phyloP scores from a whole-genome alignment of 2,329 filamentous ascomycete genomes.

The Penicillium freii region DNA sequence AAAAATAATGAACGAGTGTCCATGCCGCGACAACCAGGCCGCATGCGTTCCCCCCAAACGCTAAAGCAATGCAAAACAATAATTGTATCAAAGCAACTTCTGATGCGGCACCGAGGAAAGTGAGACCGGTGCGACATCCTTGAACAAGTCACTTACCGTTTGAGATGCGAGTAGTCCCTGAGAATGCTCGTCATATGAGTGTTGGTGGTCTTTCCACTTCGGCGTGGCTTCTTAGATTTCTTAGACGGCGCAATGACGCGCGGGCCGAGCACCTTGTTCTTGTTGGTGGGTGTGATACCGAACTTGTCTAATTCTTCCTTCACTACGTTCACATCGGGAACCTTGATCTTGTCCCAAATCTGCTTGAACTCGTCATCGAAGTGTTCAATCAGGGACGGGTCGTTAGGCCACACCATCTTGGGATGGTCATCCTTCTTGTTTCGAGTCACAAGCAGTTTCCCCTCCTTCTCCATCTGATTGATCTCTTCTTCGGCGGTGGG shows the following conservation, averaged over 20 bases:
- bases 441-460: slow-evolving; percentile 78
- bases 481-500: slow-evolving; percentile 77
- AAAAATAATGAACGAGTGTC: not conserved
- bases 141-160: slow-evolving; percentile 29
- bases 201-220: slow-evolving; percentile 79
- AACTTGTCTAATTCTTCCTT: slow-evolving; percentile 73
- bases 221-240: slow-evolving; percentile 71
- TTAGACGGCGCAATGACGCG: slow-evolving; percentile 60
- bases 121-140: not conserved
- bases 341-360: slow-evolving; percentile 77
- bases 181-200: slow-evolving; percentile 80
- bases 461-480: slow-evolving; percentile 70
- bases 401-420: slow-evolving; percentile 84
- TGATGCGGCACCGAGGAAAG: not conserved
- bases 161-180: slow-evolving; percentile 64
- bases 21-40: not conserved
- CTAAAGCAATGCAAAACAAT: slow-evolving; percentile 24
- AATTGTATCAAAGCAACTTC: not conserved
- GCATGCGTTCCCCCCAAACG: slow-evolving; percentile 11
- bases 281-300: slow-evolving; percentile 80
- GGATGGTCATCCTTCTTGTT: slow-evolving; percentile 91
- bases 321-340: slow-evolving; percentile 74
- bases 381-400: slow-evolving; percentile 69
- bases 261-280: slow-evolving; percentile 66
- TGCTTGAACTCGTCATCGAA: slow-evolving; percentile 80